Evolutionary conservation across 495 filamentous ascomycete species (phyloP), one percentile per base, ranked within the genome.

Genomic region (Penicillium canescens): DNA sequence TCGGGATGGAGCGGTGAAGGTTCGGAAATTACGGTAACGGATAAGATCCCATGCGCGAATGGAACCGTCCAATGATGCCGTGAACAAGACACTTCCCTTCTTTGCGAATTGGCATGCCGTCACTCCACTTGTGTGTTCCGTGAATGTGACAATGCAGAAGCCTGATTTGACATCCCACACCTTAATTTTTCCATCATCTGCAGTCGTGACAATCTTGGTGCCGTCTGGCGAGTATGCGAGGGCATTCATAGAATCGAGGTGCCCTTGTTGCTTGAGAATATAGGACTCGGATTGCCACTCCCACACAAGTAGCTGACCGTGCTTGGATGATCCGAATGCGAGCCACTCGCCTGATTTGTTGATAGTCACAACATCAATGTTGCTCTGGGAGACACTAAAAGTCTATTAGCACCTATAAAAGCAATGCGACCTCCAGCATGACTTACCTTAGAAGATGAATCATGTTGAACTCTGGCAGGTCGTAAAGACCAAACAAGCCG

Each of bases 281-380:
- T 98, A 98, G n/a, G 95, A 97, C 68, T 98, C 94, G 2, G 95
- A 98, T 63, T 98, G 95, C 95, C 95, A 98, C 69, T 98, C 94
- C 94, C 94, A 98, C 21, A 98, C 95, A 34, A 98, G 78, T 12
- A 98, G 75, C 57, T 98, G 94, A 11, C 94, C 94, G 23, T 95
- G 82, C 50, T 93, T 93, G 13, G 95, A 96, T 4, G 94, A 92
- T n/a, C 93, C 94, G 70, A 98, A 96, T 6, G 94, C 94, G 28
- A 98, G 78, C 94, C 94, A 98, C 74, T 96, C 95, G 49, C 93
- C 94, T 28, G 90, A 86, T 63, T 89, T 87, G 72, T 97, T 97
- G 56, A 96, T 86, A 3, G 90, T 89, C 40, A 98, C 89, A 62
- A 87, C 91, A 61, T 96, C 91, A 57, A 98, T 96, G 52, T 92